phyloP scores from a whole-genome alignment of 345 rosid species.

The Sonneratia caseolaris region DNA sequence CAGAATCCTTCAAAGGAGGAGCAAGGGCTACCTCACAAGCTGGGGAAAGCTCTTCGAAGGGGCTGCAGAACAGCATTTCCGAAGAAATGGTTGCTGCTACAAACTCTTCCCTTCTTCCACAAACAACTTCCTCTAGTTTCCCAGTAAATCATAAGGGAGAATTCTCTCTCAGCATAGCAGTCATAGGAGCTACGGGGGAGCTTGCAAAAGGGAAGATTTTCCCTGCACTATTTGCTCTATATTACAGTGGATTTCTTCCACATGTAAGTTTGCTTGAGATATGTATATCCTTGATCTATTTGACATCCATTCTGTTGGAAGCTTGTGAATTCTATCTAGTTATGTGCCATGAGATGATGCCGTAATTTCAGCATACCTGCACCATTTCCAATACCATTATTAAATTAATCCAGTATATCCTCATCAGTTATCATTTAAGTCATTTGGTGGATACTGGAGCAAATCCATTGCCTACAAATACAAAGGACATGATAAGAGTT shows the following conservation, averaged over 20 bases:
- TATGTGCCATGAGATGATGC: background rate
- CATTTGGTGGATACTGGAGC: background rate
- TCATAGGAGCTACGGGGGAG: conserved; percentile 74
- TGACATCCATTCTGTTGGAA: background rate
- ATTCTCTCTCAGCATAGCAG: conserved; percentile 59
- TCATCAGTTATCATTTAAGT: background rate
- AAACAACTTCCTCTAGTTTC: conserved; percentile 16
- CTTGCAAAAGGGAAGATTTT: conserved; percentile 57
- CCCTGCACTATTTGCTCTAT: conserved; percentile 69
- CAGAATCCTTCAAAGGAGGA: conserved; percentile 19
- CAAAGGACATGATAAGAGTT: background rate
- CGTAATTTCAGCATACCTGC: background rate
- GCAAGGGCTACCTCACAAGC: conserved; percentile 10
- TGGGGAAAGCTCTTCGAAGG: conserved; percentile 10
- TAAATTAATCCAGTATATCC: background rate
- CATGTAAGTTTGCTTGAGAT: conserved; percentile 34
- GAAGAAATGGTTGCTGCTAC: conserved; percentile 5
- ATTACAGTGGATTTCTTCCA: conserved; percentile 67
- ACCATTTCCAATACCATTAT: background rate
- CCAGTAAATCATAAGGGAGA: conserved; percentile 23
- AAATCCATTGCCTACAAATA: background rate
- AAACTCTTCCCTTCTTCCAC: conserved; percentile 10
- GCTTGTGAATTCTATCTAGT: background rate
- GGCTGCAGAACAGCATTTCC: conserved; percentile 11
- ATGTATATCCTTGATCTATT: background rate